Conservation (phyloP, 306 rosid species). For the Carpinus viminea region DNA sequence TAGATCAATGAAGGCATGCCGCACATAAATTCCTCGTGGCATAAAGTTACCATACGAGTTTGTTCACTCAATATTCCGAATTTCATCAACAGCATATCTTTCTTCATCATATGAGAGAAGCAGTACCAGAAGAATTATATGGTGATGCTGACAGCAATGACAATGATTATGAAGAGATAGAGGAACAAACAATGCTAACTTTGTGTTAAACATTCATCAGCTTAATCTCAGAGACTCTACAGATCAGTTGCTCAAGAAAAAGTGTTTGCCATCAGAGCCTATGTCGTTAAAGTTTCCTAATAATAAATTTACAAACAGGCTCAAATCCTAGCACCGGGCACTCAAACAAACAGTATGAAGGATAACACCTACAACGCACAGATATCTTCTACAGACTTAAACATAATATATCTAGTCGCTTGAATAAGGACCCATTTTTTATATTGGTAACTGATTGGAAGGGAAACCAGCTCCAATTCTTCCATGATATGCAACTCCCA, state of each 20-base stretch:
- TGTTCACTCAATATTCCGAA: not conserved
- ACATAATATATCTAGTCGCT: not conserved
- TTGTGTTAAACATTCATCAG: not conserved
- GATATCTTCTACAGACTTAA: not conserved
- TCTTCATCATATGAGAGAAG: not conserved
- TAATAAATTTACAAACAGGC: not conserved
- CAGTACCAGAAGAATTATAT: not conserved
- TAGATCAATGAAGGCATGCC: not conserved
- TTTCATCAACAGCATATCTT: not conserved
- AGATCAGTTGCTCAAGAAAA: not conserved
- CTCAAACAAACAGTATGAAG: not conserved
- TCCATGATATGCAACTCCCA: not conserved
- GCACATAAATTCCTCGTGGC: not conserved
- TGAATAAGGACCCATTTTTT: not conserved
- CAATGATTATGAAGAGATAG: not conserved
- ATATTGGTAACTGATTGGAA: not conserved
- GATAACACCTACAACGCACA: not conserved
- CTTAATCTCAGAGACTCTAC: conserved; percentile 1
- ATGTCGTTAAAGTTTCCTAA: not conserved
- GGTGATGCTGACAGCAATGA: not conserved
- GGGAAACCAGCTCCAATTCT: not conserved
- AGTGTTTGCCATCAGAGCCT: not conserved
- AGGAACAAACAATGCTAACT: conserved; percentile 1
- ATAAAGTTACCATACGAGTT: not conserved
- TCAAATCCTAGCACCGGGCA: not conserved